phyloP scores from a whole-genome alignment of 2,329 filamentous ascomycete genomes.

The Talaromyces sp. region DNA sequence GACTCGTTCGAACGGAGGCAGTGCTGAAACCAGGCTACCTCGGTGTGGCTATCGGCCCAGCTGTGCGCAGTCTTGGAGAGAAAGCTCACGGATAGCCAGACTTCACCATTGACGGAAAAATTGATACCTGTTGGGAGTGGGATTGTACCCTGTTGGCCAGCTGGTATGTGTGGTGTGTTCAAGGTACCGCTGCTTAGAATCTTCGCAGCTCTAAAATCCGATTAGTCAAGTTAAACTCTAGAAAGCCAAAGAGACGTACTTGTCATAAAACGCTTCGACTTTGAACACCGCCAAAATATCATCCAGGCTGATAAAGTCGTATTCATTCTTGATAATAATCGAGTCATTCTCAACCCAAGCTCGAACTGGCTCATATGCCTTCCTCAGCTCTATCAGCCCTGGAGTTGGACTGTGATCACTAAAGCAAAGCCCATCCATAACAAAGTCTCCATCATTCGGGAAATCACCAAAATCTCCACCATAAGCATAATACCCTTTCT shows the following conservation, averaged over 20 bases:
- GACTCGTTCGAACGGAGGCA: not conserved
- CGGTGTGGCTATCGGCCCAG: constrained; percentile 1
- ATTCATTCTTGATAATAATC: constrained; percentile 36
- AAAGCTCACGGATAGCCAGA: constrained; percentile 12
- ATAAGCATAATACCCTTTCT: constrained; percentile 55
- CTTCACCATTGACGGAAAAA: not conserved
- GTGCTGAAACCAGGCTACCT: constrained; percentile 10
- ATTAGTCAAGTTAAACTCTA: not conserved
- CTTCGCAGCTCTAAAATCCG: not conserved
- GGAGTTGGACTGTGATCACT: constrained; percentile 58
- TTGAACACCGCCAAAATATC: not conserved
- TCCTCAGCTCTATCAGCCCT: constrained; percentile 57
- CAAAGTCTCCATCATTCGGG: constrained; percentile 61
- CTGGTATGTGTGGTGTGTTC: not conserved
- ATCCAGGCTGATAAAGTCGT: not conserved
- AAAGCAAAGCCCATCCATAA: constrained; percentile 57
- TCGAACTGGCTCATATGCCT: constrained; percentile 56
- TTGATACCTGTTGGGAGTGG: not conserved
- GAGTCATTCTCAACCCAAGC: constrained; percentile 3
- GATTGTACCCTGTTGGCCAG: not conserved
- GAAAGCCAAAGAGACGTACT: not conserved
- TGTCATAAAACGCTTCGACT: not conserved
- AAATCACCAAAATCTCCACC: constrained; percentile 61
- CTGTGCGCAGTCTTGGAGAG: not conserved
- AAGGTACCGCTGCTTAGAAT: not conserved